Percentiles rank a stretch among this genome's conserved stretches.
These are phyloP conservation scores for Amanita jacksonii DNA, from an alignment of 768 basidiomycete genomes.

Conservation along the genomic window DNA sequence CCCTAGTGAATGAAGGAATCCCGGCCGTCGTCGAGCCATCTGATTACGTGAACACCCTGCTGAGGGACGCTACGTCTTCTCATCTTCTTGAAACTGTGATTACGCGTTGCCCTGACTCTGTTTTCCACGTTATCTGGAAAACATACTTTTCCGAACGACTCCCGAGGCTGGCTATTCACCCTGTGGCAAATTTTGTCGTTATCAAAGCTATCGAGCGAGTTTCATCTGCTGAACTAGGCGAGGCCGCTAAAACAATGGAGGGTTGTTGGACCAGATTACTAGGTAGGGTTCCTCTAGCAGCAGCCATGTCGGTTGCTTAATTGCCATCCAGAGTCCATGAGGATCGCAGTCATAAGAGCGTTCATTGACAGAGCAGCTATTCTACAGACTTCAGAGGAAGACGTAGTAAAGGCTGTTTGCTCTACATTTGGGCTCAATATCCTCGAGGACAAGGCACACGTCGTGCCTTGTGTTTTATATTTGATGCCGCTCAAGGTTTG, in stretches of 20 bases:
- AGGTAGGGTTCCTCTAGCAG: slow-evolving; percentile 42
- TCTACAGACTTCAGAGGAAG: slow-evolving; percentile 36
- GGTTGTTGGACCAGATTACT: slow-evolving; percentile 52
- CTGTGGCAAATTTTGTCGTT: slow-evolving; percentile 91
- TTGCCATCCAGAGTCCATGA: slow-evolving; percentile 41
- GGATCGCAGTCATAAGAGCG: slow-evolving; percentile 73
- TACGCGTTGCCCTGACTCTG: slow-evolving; percentile 42
- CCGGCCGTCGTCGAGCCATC: slow-evolving; percentile 37
- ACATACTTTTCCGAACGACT: slow-evolving; percentile 74
- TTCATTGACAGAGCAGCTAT: slow-evolving; percentile 56
- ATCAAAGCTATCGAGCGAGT: slow-evolving; percentile 67
- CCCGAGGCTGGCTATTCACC: slow-evolving; percentile 66
- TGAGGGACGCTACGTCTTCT: slow-evolving; percentile 82
- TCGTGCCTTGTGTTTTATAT: slow-evolving; percentile 63
- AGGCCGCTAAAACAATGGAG: slow-evolving; percentile 50
- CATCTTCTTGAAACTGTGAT: slow-evolving; percentile 84
- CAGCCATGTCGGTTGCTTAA: background rate
- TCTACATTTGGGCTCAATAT: slow-evolving; percentile 48
- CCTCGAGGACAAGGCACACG: slow-evolving; percentile 35
- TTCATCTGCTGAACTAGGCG: slow-evolving; percentile 42
- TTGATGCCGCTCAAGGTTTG: slow-evolving; percentile 42
- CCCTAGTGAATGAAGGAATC: slow-evolving; percentile 29
- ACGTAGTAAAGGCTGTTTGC: slow-evolving; percentile 49
- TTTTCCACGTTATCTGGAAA: slow-evolving; percentile 65
- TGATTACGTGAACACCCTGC: slow-evolving; percentile 73